Conservation (phyloP, 2,329 filamentous ascomycete species). For the Cordyceps pruinosa region DNA sequence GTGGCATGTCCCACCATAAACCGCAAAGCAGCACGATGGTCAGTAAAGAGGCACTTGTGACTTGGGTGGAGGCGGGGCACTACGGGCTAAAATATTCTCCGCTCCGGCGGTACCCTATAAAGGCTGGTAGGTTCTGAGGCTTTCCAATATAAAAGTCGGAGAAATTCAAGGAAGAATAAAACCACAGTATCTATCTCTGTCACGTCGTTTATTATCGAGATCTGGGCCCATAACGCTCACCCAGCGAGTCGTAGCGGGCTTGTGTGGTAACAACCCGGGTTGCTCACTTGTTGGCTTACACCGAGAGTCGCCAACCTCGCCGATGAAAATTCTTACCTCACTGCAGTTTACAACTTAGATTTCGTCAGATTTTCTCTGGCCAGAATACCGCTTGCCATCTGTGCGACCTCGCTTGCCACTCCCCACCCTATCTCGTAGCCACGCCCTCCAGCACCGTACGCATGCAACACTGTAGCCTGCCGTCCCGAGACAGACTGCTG, state of each 20-base stretch:
- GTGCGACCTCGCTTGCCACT: constrained; percentile 43
- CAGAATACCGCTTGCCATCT: constrained; percentile 3
- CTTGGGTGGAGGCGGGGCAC: constrained; percentile 13
- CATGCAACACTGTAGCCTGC: constrained; percentile 34
- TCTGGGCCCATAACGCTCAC: too few relatives aligned
- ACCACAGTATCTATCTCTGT: too few relatives aligned
- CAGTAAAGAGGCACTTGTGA: background rate
- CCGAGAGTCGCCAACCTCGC: too few relatives aligned
- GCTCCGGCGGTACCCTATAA: constrained; percentile 1
- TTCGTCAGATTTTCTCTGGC: background rate
- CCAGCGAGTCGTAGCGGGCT: too few relatives aligned
- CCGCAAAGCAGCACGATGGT: background rate
- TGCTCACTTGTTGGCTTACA: too few relatives aligned
- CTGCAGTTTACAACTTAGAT: background rate
- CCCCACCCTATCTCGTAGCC: constrained; percentile 57
- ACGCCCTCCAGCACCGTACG: constrained; percentile 55
- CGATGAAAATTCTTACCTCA: too few relatives aligned
- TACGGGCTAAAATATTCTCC: constrained; percentile 13
- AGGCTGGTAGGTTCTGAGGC: too few relatives aligned
- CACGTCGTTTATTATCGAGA: too few relatives aligned
- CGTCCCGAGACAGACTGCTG: background rate
- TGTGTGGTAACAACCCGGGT: too few relatives aligned
- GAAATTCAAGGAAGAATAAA: too few relatives aligned
- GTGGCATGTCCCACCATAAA: constrained; percentile 13
- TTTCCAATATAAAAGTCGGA: too few relatives aligned